Evolutionary conservation across 1,284 basidiomycete genomes (phyloP).

Genomic region (Hymenochaete sp.): DNA sequence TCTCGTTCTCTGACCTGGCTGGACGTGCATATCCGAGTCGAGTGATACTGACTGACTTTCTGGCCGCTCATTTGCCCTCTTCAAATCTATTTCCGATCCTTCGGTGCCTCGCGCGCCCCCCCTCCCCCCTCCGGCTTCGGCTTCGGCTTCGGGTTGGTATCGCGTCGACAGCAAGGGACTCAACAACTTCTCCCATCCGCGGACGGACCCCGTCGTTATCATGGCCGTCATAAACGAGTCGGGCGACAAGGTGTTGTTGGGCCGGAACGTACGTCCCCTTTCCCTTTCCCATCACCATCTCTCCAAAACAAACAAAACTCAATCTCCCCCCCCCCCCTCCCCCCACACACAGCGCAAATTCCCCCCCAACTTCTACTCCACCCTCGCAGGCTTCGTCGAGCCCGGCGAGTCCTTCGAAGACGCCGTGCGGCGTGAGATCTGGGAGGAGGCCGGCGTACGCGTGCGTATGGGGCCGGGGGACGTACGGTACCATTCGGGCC

Average conservation of each 20-base stretch:
- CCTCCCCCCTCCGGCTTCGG: too few species aligned
- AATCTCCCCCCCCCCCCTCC: too few species aligned
- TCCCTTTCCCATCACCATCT: too few species aligned
- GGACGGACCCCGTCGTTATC: constrained; percentile 88
- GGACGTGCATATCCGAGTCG: too few species aligned
- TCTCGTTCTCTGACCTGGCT: background rate
- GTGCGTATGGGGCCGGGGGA: too few species aligned
- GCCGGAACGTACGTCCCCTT: constrained; percentile 74
- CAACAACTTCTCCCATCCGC: constrained; percentile 83
- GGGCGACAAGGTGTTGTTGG: constrained; percentile 78
- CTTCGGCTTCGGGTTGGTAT: too few species aligned
- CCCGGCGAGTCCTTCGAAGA: constrained; percentile 95
- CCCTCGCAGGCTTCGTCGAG: constrained; percentile 86
- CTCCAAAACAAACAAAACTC: background rate
- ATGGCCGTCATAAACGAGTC: constrained; percentile 79
- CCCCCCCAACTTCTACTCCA: constrained; percentile 61
- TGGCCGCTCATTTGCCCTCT: too few species aligned
- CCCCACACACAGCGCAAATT: background rate
- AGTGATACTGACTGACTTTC: too few species aligned
- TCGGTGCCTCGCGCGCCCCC: too few species aligned
- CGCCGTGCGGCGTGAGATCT: constrained; percentile 85
- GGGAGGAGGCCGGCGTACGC: constrained; percentile 89
- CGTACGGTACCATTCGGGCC: constrained; percentile 79
- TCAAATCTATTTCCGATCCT: too few species aligned
- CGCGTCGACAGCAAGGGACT: constrained; percentile 69